These are phyloP conservation scores for Suillus weaverae DNA, from an alignment of 768 basidiomycete genomes.

Conservation along the genomic window DNA sequence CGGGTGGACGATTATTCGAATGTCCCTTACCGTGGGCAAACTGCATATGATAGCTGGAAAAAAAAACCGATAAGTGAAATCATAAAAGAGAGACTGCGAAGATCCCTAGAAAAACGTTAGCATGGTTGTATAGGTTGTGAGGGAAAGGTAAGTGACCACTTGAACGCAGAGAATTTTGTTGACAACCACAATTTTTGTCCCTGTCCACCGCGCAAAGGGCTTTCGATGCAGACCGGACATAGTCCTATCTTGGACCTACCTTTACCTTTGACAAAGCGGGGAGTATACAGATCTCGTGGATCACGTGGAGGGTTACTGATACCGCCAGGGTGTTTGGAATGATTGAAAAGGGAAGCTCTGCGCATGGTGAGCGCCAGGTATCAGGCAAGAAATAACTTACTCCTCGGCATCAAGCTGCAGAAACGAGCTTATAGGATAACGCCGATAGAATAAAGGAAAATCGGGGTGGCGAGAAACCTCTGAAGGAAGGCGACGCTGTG, in stretches of 20 bases:
- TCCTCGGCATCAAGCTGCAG: slow-evolving; percentile 38
- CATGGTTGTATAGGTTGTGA: slow-evolving; percentile 3
- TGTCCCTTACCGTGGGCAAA: slow-evolving; percentile 63
- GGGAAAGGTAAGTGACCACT: slow-evolving; percentile 47
- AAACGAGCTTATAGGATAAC: slow-evolving; percentile 66
- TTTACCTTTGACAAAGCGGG: slow-evolving; percentile 71
- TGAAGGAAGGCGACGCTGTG: slow-evolving; percentile 52
- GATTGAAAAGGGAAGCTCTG: slow-evolving; percentile 21
- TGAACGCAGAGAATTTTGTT: slow-evolving; percentile 81
- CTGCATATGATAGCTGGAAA: slow-evolving; percentile 76
- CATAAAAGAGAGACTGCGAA: background rate
- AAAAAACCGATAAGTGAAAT: slow-evolving; percentile 6
- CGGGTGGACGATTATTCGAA: background rate
- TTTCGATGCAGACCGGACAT: slow-evolving; percentile 76
- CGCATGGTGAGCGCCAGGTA: background rate
- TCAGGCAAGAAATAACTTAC: slow-evolving; percentile 34
- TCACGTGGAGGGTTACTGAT: slow-evolving; percentile 60
- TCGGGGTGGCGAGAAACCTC: slow-evolving; percentile 44
- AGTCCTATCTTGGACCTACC: slow-evolving; percentile 70
- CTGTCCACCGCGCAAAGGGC: slow-evolving; percentile 58
- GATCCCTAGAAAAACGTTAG: slow-evolving; percentile 19
- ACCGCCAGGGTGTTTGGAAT: slow-evolving; percentile 37
- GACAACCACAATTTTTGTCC: slow-evolving; percentile 68
- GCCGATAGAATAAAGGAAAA: slow-evolving; percentile 67
- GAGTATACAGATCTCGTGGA: slow-evolving; percentile 72